Evolutionary conservation across 1,284 basidiomycete species (phyloP), one percentile per base, ranked within the genome.

Genomic region (Ustanciosporium gigantosporum): DNA sequence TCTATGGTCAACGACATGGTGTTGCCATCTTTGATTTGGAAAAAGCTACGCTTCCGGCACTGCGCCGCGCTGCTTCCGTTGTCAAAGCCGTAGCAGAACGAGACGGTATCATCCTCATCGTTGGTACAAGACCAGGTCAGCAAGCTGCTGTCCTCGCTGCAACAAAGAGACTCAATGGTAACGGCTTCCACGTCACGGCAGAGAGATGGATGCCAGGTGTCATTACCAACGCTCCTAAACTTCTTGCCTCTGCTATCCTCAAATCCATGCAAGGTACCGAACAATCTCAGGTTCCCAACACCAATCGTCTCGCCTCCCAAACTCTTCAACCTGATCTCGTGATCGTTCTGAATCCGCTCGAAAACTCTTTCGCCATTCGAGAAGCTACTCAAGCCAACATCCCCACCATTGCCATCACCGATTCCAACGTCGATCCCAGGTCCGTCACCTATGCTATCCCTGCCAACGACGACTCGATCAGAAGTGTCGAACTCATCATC

Each of bases 381-480:
- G 80, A 81, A 44, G 80, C 80, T 13, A 79, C 79, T 1, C 61
- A 74, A 40, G 69, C 73, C 47, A 73, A 79, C 53, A 74, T 81
- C 25, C 79, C 80, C 29, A 81, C 80, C n/a, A 81, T 81, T 53
- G 80, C 71, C 22, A 87, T 98, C 60, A 85, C 93, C 52, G 95
- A 99, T 80, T 90, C 91, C 22, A 91, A 99, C 78, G 89, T 88
- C 31, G 95, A 99, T 79, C 95, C 95, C 5, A 86, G 95, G 16
- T 83, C 92, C 27, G 93, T 98, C 52, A 97, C 96, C 83, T 98
- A 97, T 79, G 88, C 95, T 25, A 96, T 99, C 71, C 94, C 93
- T 1, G 93, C 91, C 29, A 99, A 98, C 79, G 94, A 97, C 81
- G 94, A 97, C 80, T 90, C 87, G 75, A 84, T 88, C 8, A 85